Base-by-base conservation (phyloP, 176 grass and related monocot species). In the Oryza punctata region DNA sequence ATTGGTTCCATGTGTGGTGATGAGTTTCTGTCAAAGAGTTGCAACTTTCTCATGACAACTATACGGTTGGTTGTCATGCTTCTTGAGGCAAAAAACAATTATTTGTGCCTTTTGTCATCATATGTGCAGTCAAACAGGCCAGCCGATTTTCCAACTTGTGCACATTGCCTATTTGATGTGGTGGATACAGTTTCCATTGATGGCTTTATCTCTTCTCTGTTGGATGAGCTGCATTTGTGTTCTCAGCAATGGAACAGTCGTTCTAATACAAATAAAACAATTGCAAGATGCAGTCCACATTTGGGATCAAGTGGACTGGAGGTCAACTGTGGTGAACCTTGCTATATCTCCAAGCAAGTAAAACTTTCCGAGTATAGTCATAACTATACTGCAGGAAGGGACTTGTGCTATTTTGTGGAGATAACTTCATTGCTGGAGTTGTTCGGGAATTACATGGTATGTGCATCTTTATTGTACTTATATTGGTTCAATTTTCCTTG, bases 391-490 rank as follows among this genome's bases (percentile, higher is more conserved):
- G 72, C 74, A 32, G 77, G 32, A 79, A 83, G 87, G 76, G 67
- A 74, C 40, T 69, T 93, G 40, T 98, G 91, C 85, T 92, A 91
- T 82, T 89, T 90, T 15, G 60, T 57, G 0, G 96, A 98, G 65
- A 81, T 95, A 67, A 72, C 95, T 85, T 98, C 96, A 76, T 86
- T 91, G 78, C 59, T 98, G 24, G 96, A 98, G 85, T 89, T 98
- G 60, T 88, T 98, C 81, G 92, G 91, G 32, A 81, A 54, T 40
- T 95, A 98, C 85, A 98, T 98, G 96, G 96, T 98, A 98, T 68
- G 72, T 21, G 59, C 28, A 81, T 83, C 45, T 85, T 83, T 87
- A 10, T 45, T 3, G 38, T 28, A 30, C 75, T 26, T 82, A 23
- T 35, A 54, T 67, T 10, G 69, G 71, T 84, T 45, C 28, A 52